phyloP scores from a whole-genome alignment of 225 moss, liverwort and hornwort genomes.

The Physcomitrellopsis africana region DNA sequence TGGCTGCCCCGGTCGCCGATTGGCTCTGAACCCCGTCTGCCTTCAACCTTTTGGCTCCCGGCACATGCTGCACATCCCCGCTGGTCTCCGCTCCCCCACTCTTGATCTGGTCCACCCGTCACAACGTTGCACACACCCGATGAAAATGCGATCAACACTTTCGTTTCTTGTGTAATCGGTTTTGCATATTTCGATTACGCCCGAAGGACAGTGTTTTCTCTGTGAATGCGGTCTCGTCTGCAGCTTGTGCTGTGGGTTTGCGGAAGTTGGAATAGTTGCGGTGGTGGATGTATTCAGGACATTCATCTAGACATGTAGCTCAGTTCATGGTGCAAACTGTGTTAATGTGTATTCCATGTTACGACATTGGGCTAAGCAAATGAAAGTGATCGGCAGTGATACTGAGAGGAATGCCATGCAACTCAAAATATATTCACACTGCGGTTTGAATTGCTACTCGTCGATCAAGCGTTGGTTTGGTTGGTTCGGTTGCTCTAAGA shows the following conservation, averaged over 20 bases:
- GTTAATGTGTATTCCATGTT: background rate
- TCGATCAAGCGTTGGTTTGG: background rate
- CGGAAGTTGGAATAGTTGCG: too few species aligned
- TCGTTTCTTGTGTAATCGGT: too few species aligned
- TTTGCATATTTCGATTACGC: too few species aligned
- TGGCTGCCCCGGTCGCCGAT: slow-evolving; percentile 9
- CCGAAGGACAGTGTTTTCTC: too few species aligned
- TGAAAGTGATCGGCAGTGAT: background rate
- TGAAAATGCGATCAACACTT: background rate
- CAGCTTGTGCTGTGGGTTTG: too few species aligned
- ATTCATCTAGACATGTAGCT: too few species aligned
- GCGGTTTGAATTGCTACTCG: background rate
- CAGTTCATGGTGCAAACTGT: background rate
- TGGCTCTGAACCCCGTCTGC: slow-evolving; percentile 16
- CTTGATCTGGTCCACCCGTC: slow-evolving; percentile 21
- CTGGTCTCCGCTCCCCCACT: background rate
- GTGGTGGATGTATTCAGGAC: too few species aligned
- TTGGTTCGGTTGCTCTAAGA: background rate
- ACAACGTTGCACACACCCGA: background rate
- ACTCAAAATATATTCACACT: background rate
- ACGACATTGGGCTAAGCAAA: background rate
- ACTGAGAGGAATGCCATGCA: background rate
- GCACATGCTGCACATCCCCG: background rate
- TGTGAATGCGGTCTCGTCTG: too few species aligned
- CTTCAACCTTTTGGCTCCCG: slow-evolving; percentile 36